These are phyloP conservation scores for Monascus ruber DNA, from an alignment of 2,329 filamentous ascomycete genomes.

Conservation along the genomic window DNA sequence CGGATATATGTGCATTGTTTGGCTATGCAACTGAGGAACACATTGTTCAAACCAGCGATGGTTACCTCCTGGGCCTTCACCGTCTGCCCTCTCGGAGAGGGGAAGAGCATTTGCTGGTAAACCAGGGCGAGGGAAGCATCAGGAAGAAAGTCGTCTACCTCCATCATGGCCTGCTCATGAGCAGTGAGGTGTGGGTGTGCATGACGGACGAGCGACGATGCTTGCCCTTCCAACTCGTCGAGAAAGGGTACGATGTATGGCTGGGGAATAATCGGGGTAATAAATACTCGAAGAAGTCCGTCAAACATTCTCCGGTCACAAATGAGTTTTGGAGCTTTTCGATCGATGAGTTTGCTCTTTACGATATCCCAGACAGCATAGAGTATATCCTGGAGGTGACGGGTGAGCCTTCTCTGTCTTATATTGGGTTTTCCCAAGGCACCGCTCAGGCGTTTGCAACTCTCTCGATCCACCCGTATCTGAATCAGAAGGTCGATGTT, in stretches of 20 bases:
- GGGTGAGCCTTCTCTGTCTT: conserved; percentile 71
- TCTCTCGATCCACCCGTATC: conserved; percentile 76
- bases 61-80: conserved; percentile 83
- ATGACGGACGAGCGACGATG: conserved; percentile 76
- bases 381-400: conserved; percentile 81
- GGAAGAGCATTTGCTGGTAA: conserved; percentile 69
- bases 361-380: conserved; percentile 94
- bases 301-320: conserved; percentile 61
- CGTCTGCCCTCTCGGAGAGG: conserved; percentile 72
- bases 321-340: conserved; percentile 91
- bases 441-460: conserved; percentile 94
- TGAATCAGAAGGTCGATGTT: conserved; percentile 89
- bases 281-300: conserved; percentile 96
- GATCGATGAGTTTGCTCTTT: conserved; percentile 95
- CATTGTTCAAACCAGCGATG: conserved; percentile 86
- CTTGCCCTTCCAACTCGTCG: conserved; percentile 78
- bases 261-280: conserved; percentile 96
- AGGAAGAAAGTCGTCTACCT: conserved; percentile 84
- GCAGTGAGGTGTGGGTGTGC: conserved; percentile 96
- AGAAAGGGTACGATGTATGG: conserved; percentile 93
- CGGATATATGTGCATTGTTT: conserved; percentile 82
- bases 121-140: conserved; percentile 51
- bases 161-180: conserved; percentile 95
- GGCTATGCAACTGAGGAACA: conserved; percentile 95
- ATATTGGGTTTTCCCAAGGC: conserved; percentile 94